Percentiles rank a stretch among this genome's conserved stretches.
phyloP scores from a whole-genome alignment of 2,329 filamentous ascomycete species.

The Hypocrella siamensis region DNA sequence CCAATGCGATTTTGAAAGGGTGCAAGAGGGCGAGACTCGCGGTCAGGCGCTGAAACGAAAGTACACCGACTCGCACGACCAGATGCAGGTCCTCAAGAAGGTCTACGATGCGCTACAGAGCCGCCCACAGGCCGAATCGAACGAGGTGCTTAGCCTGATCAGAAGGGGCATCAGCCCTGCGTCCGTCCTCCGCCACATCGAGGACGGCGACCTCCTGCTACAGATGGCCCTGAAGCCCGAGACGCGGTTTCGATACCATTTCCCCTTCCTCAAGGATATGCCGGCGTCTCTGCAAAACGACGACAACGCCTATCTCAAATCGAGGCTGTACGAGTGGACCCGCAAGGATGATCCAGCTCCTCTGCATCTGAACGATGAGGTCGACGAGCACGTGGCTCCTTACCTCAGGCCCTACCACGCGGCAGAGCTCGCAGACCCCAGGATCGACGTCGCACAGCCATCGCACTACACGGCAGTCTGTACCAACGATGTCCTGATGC shows the following conservation, averaged over 20 bases:
- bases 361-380: too few relatives aligned
- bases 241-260: constrained; percentile 17
- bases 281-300: constrained; percentile 13
- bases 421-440: constrained; percentile 13
- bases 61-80: too few relatives aligned
- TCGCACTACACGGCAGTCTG: constrained; percentile 18
- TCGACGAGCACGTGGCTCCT: too few relatives aligned
- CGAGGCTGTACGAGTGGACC: constrained; percentile 8
- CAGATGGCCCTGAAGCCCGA: constrained; percentile 18
- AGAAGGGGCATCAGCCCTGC: constrained; percentile 8
- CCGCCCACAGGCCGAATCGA: too few relatives aligned
- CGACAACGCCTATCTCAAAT: constrained; percentile 9
- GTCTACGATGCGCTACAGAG: too few relatives aligned
- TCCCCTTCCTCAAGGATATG: constrained; percentile 15
- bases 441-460: constrained; percentile 11
- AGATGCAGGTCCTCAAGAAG: too few relatives aligned
- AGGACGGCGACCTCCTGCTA: constrained; percentile 17
- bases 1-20: too few relatives aligned
- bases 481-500: constrained; percentile 14
- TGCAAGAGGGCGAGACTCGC: too few relatives aligned
- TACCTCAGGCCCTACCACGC: constrained; percentile 17
- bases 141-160: not conserved
- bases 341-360: too few relatives aligned
- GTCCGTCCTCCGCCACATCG: constrained; percentile 15
- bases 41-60: too few relatives aligned